Percentiles rank a stretch among this genome's conserved stretches.
phyloP scores from a whole-genome alignment of 768 basidiomycete genomes.

The Leccinum aurantiacum region DNA sequence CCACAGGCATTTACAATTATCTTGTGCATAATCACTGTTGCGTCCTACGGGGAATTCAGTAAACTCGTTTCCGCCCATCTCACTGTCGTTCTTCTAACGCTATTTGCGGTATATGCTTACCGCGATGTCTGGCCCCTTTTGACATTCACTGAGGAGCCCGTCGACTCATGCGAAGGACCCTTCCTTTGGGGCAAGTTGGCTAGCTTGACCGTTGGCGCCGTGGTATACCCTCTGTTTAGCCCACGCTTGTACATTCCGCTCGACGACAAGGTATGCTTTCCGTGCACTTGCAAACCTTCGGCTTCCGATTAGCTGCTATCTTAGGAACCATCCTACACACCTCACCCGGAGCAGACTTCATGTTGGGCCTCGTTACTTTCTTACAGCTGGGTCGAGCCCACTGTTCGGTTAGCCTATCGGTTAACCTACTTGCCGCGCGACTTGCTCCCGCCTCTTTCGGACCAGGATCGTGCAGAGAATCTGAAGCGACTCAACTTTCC shows the following conservation, averaged over 20 bases:
- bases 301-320: background rate
- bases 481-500: background rate
- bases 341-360: constrained; percentile 4
- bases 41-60: background rate
- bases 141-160: background rate
- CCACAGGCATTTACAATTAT: background rate
- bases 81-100: background rate
- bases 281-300: too few relatives aligned
- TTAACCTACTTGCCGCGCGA: background rate
- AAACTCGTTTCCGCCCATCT: background rate
- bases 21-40: background rate
- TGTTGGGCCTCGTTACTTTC: constrained; percentile 1
- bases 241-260: background rate
- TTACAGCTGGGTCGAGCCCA: constrained; percentile 5
- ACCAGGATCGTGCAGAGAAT: background rate
- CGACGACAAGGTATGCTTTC: background rate
- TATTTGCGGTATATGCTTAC: background rate
- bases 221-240: constrained; percentile 2
- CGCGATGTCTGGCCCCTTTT: constrained; percentile 3
- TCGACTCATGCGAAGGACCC: background rate
- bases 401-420: constrained; percentile 3
- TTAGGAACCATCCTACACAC: background rate
- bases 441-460: constrained; percentile 4
- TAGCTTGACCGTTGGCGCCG: background rate
- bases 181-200: constrained; percentile 1